These are phyloP conservation scores for Fomitopsis serialis DNA, from an alignment of 768 basidiomycete species.

Conservation along the genomic window DNA sequence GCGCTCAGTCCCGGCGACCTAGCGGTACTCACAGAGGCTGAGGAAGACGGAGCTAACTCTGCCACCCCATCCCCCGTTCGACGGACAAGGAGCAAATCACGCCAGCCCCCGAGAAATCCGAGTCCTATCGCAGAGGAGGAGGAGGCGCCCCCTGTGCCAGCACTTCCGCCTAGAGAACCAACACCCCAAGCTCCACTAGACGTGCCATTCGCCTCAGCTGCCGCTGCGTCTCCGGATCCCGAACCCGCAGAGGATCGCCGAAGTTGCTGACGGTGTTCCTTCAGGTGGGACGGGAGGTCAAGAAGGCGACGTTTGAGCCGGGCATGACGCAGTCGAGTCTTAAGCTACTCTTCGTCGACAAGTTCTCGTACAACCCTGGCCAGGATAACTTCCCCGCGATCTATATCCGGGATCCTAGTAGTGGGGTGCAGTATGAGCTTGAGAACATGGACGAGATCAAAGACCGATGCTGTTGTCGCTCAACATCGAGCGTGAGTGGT, in stretches of 20 bases:
- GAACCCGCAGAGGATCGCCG: conserved; percentile 2
- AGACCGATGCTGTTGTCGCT: conserved; percentile 85
- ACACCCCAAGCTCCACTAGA: conserved; percentile 9
- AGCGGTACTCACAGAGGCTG: conserved; percentile 69
- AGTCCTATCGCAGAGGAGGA: conserved; percentile 25
- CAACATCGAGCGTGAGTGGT: conserved; percentile 89
- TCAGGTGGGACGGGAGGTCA: conserved; percentile 86
- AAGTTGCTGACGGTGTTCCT: conserved; percentile 69
- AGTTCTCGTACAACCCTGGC: conserved; percentile 90
- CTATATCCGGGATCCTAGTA: conserved; percentile 88
- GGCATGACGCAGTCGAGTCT: conserved; percentile 69
- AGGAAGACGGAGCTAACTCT: conserved; percentile 42
- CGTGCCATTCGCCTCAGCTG: neutral
- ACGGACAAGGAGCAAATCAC: conserved; percentile 15
- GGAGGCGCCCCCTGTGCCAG: conserved; percentile 29
- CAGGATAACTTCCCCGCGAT: conserved; percentile 93
- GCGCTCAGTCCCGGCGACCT: conserved; percentile 67
- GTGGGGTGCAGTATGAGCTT: conserved; percentile 92
- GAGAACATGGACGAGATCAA: conserved; percentile 93
- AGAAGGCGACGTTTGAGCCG: conserved; percentile 73
- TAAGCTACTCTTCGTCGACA: conserved; percentile 88
- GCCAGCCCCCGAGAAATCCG: conserved; percentile 18
- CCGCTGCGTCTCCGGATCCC: neutral
- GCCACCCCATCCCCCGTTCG: conserved; percentile 15
- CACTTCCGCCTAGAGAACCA: conserved; percentile 17